These are phyloP conservation scores for Cystoderma amianthinum DNA, from an alignment of 768 basidiomycete genomes.

Conservation along the genomic window DNA sequence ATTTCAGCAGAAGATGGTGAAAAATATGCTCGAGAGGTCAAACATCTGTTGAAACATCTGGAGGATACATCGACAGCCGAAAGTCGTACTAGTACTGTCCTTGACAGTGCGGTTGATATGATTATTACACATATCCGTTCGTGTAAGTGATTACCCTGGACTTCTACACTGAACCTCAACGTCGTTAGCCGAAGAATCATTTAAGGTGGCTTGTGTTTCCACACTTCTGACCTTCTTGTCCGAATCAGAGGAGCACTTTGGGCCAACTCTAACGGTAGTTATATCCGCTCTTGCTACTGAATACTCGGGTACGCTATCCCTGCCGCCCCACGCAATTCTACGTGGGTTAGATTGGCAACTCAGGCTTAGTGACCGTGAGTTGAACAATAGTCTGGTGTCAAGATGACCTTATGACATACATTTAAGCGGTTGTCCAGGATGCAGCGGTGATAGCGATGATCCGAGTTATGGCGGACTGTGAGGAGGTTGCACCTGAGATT, in stretches of 20 bases:
- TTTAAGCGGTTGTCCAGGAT: slow-evolving; percentile 67
- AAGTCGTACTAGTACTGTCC: slow-evolving; percentile 28
- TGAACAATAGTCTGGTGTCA: background rate
- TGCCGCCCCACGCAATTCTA: slow-evolving; percentile 9
- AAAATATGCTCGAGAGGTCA: slow-evolving; percentile 46
- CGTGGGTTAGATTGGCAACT: slow-evolving; percentile 12
- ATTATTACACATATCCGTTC: slow-evolving; percentile 43
- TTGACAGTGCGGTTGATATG: slow-evolving; percentile 52
- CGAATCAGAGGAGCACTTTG: slow-evolving; percentile 26
- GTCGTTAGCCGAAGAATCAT: slow-evolving; percentile 28
- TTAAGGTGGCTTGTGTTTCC: slow-evolving; percentile 36
- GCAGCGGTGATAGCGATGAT: slow-evolving; percentile 68
- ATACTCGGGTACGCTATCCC: slow-evolving; percentile 7
- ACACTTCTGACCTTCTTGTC: slow-evolving; percentile 36
- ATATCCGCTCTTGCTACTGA: slow-evolving; percentile 58
- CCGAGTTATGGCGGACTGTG: slow-evolving; percentile 53
- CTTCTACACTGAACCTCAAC: slow-evolving; percentile 1
- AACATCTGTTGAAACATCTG: slow-evolving; percentile 29
- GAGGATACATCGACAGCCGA: slow-evolving; percentile 29
- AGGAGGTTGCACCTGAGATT: slow-evolving; percentile 41
- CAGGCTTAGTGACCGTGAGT: slow-evolving; percentile 12
- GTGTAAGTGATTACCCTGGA: slow-evolving; percentile 26
- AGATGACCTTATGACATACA: background rate
- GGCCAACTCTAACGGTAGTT: slow-evolving; percentile 62
- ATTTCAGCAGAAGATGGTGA: slow-evolving; percentile 47